Evolutionary conservation across 1,284 basidiomycete species (phyloP).

Genomic region (Takashimella koratensis): DNA sequence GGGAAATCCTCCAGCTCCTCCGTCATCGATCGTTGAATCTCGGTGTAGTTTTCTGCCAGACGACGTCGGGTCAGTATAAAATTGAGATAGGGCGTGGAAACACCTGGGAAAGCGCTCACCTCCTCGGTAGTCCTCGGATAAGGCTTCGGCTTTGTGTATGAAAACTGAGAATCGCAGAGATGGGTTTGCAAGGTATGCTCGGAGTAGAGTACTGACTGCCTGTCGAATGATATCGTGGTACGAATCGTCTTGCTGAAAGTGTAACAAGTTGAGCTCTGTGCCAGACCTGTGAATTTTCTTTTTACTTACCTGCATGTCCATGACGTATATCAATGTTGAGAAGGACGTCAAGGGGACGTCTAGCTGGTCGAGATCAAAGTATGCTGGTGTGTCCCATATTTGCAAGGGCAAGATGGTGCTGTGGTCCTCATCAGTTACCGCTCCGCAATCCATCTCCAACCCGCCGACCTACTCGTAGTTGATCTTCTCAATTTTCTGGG

Average conservation of each 20-base stretch:
- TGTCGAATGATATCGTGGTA: conserved; percentile 66
- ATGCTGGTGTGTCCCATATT: conserved; percentile 93
- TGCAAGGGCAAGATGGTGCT: conserved; percentile 90
- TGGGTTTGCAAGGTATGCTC: conserved; percentile 71
- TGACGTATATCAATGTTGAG: conserved; percentile 84
- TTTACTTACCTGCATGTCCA: conserved; percentile 79
- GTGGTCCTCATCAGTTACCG: conserved; percentile 6
- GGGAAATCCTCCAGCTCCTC: conserved; percentile 74
- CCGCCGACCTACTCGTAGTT: conserved; percentile 70
- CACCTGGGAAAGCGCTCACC: conserved; percentile 55
- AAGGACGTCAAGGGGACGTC: conserved; percentile 69
- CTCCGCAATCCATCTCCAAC: neutral
- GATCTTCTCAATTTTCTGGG: conserved; percentile 70
- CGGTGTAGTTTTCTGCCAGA: conserved; percentile 72
- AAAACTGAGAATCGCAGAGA: conserved; percentile 85
- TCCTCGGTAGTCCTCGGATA: conserved; percentile 87
- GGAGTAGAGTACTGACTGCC: conserved; percentile 70
- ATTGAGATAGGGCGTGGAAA: conserved; percentile 2
- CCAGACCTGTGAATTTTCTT: too few species aligned
- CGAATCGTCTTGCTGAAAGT: conserved; percentile 49
- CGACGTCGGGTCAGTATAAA: neutral
- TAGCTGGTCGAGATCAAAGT: conserved; percentile 69
- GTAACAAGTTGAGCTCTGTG: conserved; percentile 31
- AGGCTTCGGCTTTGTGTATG: conserved; percentile 91
- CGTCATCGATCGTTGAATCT: conserved; percentile 77